Percentiles rank a stretch among this genome's conserved stretches.
Conservation (phyloP, 106 monocot genomes). For the Acorus calamus region DNA sequence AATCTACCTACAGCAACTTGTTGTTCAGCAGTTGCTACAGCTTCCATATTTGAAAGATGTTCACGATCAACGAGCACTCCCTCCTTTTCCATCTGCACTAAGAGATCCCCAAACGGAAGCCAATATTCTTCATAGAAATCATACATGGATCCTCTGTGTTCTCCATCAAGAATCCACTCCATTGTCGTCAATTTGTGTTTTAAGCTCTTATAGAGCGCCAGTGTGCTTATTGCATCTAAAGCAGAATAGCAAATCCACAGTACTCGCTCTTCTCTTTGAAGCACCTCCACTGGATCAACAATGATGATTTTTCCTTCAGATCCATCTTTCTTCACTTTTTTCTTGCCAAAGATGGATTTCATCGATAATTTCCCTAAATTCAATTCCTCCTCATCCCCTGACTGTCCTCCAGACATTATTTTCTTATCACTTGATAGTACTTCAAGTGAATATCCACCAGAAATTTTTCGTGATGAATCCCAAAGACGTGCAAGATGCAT, state of each 20-base stretch:
- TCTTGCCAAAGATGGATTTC: conserved; percentile 88
- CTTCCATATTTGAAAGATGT: conserved; percentile 73
- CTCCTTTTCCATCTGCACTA: conserved; percentile 83
- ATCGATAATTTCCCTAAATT: conserved; percentile 77
- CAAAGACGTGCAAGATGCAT: conserved; percentile 98
- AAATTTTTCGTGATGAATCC: conserved; percentile 74
- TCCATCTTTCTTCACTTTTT: conserved; percentile 89
- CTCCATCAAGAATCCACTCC: conserved; percentile 47
- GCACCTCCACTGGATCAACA: conserved; percentile 60
- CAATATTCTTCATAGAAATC: conserved; percentile 91
- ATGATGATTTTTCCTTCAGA: conserved; percentile 63
- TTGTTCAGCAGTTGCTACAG: conserved; percentile 66
- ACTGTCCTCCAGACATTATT: conserved; percentile 33
- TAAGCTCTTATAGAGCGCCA: conserved; percentile 60
- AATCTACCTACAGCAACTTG: conserved; percentile 62
- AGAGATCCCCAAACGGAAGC: conserved; percentile 80
- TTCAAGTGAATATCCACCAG: conserved; percentile 99
- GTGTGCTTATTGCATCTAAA: conserved; percentile 75
- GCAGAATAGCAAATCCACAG: conserved; percentile 97
- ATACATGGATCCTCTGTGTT: conserved; percentile 56
- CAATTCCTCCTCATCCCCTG: conserved; percentile 24
- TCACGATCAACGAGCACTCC: conserved; percentile 86
- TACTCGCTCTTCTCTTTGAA: conserved; percentile 72
- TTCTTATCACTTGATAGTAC: conserved; percentile 63
- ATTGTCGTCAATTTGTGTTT: conserved; percentile 45